A percentile compares a stretch with the other conserved stretches of the same genome.
Evolutionary conservation across 768 basidiomycete genomes (phyloP).

Genomic region (Pleurotus sapidus): DNA sequence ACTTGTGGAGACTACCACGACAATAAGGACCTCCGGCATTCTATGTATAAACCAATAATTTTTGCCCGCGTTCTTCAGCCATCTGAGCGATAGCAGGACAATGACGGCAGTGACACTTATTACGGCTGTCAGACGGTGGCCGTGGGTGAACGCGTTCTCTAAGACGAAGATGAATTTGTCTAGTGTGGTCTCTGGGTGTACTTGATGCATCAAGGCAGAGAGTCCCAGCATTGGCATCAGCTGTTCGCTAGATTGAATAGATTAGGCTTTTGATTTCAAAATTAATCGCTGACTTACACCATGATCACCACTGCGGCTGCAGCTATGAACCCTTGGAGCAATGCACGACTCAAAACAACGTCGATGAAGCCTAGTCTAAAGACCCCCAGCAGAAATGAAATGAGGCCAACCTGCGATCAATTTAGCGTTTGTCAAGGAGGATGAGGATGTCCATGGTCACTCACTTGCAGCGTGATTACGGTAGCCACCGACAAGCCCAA

Average conservation of each 20-base stretch:
- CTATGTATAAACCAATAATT: slow-evolving; percentile 71
- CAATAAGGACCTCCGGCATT: slow-evolving; percentile 86
- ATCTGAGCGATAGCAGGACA: slow-evolving; percentile 59
- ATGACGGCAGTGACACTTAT: slow-evolving; percentile 73
- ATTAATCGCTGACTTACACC: slow-evolving; percentile 47
- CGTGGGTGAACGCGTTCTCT: slow-evolving; percentile 49
- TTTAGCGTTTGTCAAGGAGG: neutral
- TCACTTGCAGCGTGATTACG: slow-evolving; percentile 80
- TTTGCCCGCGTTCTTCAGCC: slow-evolving; percentile 55
- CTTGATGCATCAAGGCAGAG: slow-evolving; percentile 42
- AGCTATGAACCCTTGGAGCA: slow-evolving; percentile 84
- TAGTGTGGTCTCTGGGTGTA: slow-evolving; percentile 65
- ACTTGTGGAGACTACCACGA: slow-evolving; percentile 85
- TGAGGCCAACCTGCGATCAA: slow-evolving; percentile 64
- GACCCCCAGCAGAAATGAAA: slow-evolving; percentile 83
- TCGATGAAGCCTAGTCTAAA: slow-evolving; percentile 91
- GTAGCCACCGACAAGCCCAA: slow-evolving; percentile 71
- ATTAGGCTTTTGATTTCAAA: neutral
- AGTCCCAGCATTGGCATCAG: slow-evolving; percentile 91
- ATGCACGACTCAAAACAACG: slow-evolving; percentile 85
- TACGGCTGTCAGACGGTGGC: slow-evolving; percentile 65
- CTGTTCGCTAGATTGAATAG: slow-evolving; percentile 55
- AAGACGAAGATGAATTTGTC: slow-evolving; percentile 79
- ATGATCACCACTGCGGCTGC: slow-evolving; percentile 85
- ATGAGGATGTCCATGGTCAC: neutral